Percentiles rank a stretch among this genome's conserved stretches.
Evolutionary conservation across 2,329 filamentous ascomycete species (phyloP).

Genomic region (Epicoccum nigrum): DNA sequence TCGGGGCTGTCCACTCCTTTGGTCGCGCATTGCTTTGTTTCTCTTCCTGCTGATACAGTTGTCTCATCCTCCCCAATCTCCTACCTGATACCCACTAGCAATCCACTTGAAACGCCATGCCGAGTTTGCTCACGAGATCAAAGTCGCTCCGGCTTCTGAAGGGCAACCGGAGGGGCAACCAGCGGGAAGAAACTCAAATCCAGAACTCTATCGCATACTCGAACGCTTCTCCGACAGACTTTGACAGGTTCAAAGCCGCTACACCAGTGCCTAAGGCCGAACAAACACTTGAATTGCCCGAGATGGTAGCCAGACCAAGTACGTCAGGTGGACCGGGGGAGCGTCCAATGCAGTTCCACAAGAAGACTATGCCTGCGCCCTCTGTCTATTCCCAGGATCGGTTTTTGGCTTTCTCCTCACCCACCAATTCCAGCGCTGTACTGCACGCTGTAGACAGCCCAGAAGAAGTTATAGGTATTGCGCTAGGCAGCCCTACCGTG

Average conservation of each 20-base stretch:
- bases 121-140: conserved; percentile 47
- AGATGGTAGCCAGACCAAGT: conserved; percentile 41
- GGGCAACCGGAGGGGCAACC: conserved; percentile 39
- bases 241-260: conserved; percentile 42
- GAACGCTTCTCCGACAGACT: conserved; percentile 30
- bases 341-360: conserved; percentile 44
- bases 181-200: conserved; percentile 30
- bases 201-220: conserved; percentile 32
- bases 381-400: conserved; percentile 33
- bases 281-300: conserved; percentile 34
- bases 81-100: conserved; percentile 42
- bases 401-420: conserved; percentile 35
- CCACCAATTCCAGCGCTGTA: conserved; percentile 38
- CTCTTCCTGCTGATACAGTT: conserved; percentile 25
- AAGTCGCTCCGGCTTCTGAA: conserved; percentile 46
- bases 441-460: conserved; percentile 41
- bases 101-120: conserved; percentile 47
- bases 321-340: conserved; percentile 45
- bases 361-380: conserved; percentile 40
- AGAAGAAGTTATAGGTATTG: conserved; percentile 47
- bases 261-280: conserved; percentile 35
- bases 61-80: conserved; percentile 30
- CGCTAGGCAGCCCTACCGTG: conserved; percentile 47
- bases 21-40: conserved; percentile 18
- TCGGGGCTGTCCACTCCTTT: conserved; percentile 51